A percentile compares a stretch with the other conserved stretches of the same genome.
Conservation (phyloP, 129 eudicot species). For the Cynara cardunculus region DNA sequence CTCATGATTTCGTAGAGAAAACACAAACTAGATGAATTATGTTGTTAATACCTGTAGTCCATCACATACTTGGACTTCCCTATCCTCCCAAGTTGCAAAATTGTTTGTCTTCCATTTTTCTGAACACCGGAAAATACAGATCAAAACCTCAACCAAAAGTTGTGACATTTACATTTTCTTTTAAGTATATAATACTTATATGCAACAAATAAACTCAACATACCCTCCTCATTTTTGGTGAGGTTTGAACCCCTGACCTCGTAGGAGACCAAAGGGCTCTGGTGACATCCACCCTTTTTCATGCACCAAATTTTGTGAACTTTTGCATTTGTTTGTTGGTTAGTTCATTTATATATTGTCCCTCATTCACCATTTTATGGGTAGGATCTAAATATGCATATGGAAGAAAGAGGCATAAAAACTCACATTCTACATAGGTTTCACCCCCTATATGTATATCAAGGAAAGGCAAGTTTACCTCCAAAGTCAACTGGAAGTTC, state of each 20-base stretch:
- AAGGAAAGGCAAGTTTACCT: slow-evolving; percentile 39
- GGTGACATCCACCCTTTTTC: background rate
- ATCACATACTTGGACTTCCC: slow-evolving; percentile 78
- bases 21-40: background rate
- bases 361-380: too few species aligned
- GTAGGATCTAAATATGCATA: too few species aligned
- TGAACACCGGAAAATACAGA: slow-evolving; percentile 1
- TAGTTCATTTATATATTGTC: too few species aligned
- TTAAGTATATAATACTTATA: too few species aligned
- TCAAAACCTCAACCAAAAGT: background rate
- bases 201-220: too few species aligned
- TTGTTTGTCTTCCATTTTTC: slow-evolving; percentile 84
- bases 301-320: background rate
- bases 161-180: too few species aligned
- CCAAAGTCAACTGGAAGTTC: slow-evolving; percentile 86
- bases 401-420: too few species aligned
- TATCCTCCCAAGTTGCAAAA: slow-evolving; percentile 83
- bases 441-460: background rate
- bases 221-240: too few species aligned
- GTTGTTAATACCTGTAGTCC: slow-evolving; percentile 72
- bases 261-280: too few species aligned
- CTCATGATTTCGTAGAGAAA: background rate
- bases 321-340: too few species aligned
- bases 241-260: too few species aligned
- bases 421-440: too few species aligned